Percentiles rank a stretch among this genome's conserved stretches.
Conservation (phyloP, 768 basidiomycete species). For the Leccinum obscurum region DNA sequence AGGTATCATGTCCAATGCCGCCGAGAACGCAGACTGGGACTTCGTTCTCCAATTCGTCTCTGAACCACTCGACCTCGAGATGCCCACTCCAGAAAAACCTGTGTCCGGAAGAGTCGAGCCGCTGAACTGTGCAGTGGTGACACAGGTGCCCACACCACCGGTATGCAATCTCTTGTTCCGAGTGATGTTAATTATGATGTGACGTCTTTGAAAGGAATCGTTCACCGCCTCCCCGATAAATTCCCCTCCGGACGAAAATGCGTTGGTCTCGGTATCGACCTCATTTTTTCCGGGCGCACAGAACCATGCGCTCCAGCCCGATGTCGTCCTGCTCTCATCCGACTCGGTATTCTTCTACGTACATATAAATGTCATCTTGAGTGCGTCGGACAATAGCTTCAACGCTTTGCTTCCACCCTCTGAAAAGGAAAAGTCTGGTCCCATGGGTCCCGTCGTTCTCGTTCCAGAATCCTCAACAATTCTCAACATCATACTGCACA, state of each 20-base stretch:
- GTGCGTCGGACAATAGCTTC: slow-evolving; percentile 65
- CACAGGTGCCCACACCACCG: slow-evolving; percentile 66
- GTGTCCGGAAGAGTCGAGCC: slow-evolving; percentile 27
- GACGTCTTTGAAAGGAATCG: slow-evolving; percentile 28
- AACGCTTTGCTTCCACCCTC: slow-evolving; percentile 52
- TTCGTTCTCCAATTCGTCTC: slow-evolving; percentile 62
- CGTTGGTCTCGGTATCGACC: slow-evolving; percentile 75
- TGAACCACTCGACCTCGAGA: slow-evolving; percentile 41
- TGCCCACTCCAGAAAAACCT: slow-evolving; percentile 38
- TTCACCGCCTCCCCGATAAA: slow-evolving; percentile 34
- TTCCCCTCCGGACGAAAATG: slow-evolving; percentile 41
- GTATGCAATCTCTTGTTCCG: slow-evolving; percentile 36
- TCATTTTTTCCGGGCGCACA: slow-evolving; percentile 76
- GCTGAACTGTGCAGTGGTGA: slow-evolving; percentile 10
- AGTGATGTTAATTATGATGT: slow-evolving; percentile 7
- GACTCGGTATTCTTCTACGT: slow-evolving; percentile 87
- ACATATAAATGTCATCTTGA: slow-evolving; percentile 58
- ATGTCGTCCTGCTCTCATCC: slow-evolving; percentile 64
- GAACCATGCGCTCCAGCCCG: slow-evolving; percentile 53
- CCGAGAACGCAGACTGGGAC: slow-evolving; percentile 57
- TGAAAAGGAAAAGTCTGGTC: slow-evolving; percentile 39
- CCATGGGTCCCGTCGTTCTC: slow-evolving; percentile 53
- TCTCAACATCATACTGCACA: slow-evolving; percentile 73
- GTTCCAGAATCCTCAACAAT: slow-evolving; percentile 60
- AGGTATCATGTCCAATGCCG: slow-evolving; percentile 25